Conservation (phyloP, 2,329 filamentous ascomycete genomes). For the Aspergillus luchuensis region DNA sequence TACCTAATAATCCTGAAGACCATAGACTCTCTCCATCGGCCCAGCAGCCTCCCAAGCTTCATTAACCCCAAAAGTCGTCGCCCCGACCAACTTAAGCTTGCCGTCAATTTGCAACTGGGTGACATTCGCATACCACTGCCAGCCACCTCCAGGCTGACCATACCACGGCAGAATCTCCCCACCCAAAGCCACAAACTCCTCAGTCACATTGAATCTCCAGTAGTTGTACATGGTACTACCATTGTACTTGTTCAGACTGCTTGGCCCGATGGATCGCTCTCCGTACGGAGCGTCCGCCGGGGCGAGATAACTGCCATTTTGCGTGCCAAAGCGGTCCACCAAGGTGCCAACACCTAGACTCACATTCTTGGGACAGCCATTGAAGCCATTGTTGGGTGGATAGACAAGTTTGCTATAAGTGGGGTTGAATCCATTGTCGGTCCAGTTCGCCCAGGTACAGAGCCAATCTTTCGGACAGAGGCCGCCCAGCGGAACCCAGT, state of each 20-base stretch:
- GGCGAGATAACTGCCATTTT: not conserved
- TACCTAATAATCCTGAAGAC: no score
- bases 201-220: not conserved
- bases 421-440: not conserved
- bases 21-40: no score
- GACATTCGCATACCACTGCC: not conserved
- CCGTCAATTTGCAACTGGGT: not conserved
- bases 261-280: not conserved
- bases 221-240: constrained; percentile 3
- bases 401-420: not conserved
- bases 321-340: not conserved
- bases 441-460: constrained; percentile 5
- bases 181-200: not conserved
- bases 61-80: not conserved
- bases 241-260: not conserved
- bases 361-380: not conserved
- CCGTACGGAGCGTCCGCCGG: not conserved
- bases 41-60: not conserved
- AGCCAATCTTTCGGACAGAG: constrained; percentile 3
- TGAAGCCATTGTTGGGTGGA: not conserved
- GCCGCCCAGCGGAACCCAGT: not conserved
- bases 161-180: constrained; percentile 3
- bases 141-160: not conserved
- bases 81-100: not conserved
- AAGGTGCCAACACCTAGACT: not conserved